Conservation (phyloP, 116 monocot species). For the Thalassia testudinum region DNA sequence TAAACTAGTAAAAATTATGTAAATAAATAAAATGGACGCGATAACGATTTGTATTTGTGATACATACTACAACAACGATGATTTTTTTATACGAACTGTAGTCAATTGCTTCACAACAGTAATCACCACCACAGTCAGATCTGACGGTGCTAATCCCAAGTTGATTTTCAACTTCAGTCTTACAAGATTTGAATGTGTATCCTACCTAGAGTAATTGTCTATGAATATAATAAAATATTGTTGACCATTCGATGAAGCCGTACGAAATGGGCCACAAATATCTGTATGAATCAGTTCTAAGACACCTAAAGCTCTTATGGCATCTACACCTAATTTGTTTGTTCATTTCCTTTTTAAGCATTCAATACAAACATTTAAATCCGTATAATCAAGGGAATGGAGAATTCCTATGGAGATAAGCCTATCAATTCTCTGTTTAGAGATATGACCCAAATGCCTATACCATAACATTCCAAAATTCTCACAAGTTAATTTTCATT, state of each 20-base stretch:
- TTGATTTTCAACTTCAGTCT: no score
- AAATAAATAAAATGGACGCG: no score
- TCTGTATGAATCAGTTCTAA: slow-evolving; percentile 10
- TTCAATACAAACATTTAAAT: slow-evolving; percentile 4
- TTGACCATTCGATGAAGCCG: slow-evolving; percentile 12
- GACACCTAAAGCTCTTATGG: neutral
- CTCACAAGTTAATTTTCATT: slow-evolving; percentile 8
- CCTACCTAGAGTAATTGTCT: slow-evolving; percentile 11
- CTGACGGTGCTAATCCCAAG: no score
- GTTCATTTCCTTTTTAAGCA: slow-evolving; percentile 12
- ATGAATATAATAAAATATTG: slow-evolving; percentile 15
- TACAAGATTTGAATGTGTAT: no score
- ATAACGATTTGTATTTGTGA: no score
- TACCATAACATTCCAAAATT: slow-evolving; percentile 5
- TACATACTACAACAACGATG: no score
- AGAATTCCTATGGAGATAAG: slow-evolving; percentile 4
- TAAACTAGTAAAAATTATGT: no score
- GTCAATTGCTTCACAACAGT: no score
- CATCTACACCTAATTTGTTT: neutral
- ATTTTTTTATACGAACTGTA: no score
- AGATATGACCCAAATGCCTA: slow-evolving; percentile 9
- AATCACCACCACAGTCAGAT: no score
- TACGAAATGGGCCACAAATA: slow-evolving; percentile 12
- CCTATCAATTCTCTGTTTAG: slow-evolving; percentile 10
- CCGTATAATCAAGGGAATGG: neutral